A percentile compares a stretch with the other conserved stretches of the same genome.
Evolutionary conservation across 2,329 filamentous ascomycete species (phyloP).

Genomic region (Neoascochyta sp.): DNA sequence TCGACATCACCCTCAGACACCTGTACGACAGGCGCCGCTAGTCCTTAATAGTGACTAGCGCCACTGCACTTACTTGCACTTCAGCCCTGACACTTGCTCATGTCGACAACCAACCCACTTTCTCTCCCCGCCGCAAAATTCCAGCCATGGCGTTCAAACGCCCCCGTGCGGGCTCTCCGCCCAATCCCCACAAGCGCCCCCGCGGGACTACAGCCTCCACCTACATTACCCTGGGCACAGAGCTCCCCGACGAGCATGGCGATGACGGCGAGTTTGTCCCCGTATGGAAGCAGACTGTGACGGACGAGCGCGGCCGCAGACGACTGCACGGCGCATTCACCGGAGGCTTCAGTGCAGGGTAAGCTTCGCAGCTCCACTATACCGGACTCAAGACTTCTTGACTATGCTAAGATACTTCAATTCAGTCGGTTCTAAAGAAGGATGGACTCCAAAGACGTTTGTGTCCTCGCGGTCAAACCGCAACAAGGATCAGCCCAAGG

Average conservation of each 20-base stretch:
- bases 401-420: slow-evolving; percentile 77
- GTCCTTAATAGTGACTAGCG: too few species aligned
- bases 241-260: slow-evolving; percentile 70
- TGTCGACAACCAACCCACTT: background rate
- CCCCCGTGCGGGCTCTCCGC: slow-evolving; percentile 26
- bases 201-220: slow-evolving; percentile 48
- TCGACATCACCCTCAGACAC: too few species aligned
- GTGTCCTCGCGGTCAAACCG: slow-evolving; percentile 83
- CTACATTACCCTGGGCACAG: slow-evolving; percentile 59
- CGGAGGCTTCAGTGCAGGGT: slow-evolving; percentile 94
- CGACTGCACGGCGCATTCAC: slow-evolving; percentile 94
- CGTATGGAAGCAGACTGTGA: slow-evolving; percentile 97
- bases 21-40: too few species aligned
- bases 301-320: slow-evolving; percentile 85
- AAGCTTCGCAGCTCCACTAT: slow-evolving; percentile 40
- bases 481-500: slow-evolving; percentile 60
- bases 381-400: slow-evolving; percentile 29
- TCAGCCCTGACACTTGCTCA: too few species aligned
- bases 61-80: too few species aligned
- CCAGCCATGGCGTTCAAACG: slow-evolving; percentile 35
- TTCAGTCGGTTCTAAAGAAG: slow-evolving; percentile 96
- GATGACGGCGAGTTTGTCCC: slow-evolving; percentile 92
- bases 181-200: slow-evolving; percentile 67
- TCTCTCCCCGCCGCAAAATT: background rate
- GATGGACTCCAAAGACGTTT: slow-evolving; percentile 90